These are phyloP conservation scores for Teunomyces kruisii DNA, from an alignment of 805 yeast species.

Conservation along the genomic window DNA sequence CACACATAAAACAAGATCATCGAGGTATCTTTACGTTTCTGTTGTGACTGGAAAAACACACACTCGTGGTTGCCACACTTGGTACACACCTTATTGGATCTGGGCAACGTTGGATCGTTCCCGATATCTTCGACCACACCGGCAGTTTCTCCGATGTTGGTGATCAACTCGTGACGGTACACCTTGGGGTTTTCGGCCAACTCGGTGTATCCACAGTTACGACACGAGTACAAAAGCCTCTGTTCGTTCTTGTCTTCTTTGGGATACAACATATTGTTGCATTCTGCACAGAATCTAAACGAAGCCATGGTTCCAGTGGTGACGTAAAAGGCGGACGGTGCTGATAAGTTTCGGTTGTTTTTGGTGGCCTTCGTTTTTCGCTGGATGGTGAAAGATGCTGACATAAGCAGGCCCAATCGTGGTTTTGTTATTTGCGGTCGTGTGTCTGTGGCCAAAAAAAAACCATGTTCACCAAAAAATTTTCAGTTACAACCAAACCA, in stretches of 20 bases:
- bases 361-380: neutral
- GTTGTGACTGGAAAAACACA: conserved; percentile 96
- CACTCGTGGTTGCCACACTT: conserved; percentile 83
- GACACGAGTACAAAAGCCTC: conserved; percentile 82
- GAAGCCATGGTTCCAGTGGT: conserved; percentile 64
- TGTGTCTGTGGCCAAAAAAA: neutral
- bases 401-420: neutral
- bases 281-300: conserved; percentile 92
- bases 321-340: neutral
- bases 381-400: too few species aligned
- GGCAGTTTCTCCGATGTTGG: conserved; percentile 92
- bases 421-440: neutral
- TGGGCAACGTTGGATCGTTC: conserved; percentile 94
- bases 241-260: conserved; percentile 84
- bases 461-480: conserved; percentile 4
- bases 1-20: conserved; percentile 96
- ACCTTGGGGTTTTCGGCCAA: conserved; percentile 85
- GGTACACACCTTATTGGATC: conserved; percentile 93
- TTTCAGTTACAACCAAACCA: neutral
- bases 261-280: conserved; percentile 98
- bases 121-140: conserved; percentile 97
- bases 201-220: conserved; percentile 93
- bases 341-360: neutral
- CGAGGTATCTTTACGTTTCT: conserved; percentile 89
- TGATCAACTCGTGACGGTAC: conserved; percentile 86